Evolutionary conservation across 768 basidiomycete species (phyloP), one percentile per base, ranked within the genome.

Genomic region (Boletus tylopilopsis): DNA sequence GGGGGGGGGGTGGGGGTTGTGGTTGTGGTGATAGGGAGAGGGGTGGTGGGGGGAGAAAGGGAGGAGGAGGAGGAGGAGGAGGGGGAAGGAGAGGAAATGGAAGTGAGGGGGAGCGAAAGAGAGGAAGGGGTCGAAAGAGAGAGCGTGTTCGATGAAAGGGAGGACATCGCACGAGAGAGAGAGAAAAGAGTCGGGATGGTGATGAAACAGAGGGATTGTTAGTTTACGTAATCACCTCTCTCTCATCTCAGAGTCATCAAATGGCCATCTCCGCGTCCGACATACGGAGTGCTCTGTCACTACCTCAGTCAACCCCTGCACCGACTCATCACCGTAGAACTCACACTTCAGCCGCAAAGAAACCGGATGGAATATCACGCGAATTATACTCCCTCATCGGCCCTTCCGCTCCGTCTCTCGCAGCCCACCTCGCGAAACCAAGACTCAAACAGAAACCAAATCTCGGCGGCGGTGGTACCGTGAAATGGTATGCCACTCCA

Each of bases 381-480:
- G 94, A 97, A 68, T 77, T 99, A 2, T 97, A 89, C 71, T 85
- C 89, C 1, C 81, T 99, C 51, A 97, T 99, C 56, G 95, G 95
- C n/a, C 84, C 91, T 51, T 88, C 90, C 41, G 87, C 88, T 11
- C 94, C 95, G 0, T 84, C 87, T 2, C 77, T 98, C 42, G 86
- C 84, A 0, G 80, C 88, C 29, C 85, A 89, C 58, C 77, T 85
- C 50, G 77, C 85, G 23, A 89, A 90, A 64, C 89, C 90, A 30
- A 82, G 84, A 47, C 78, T 94, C 49, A 94, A 94, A 64, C 87
- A 92, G 68, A 87, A 90, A 55, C 90, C 91, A 4, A 87, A 83
- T 54, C 72, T 89, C 21, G 83, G 83, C 36, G 76, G 77, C 10
- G 74, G 76, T 5, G 73, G 75, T 3, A 81, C 77, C 48, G 78